Percentiles rank a stretch among this genome's conserved stretches.
These are phyloP conservation scores for Dactylellina haptotyla DNA, from an alignment of 2,329 filamentous ascomycete species.

Conservation along the genomic window DNA sequence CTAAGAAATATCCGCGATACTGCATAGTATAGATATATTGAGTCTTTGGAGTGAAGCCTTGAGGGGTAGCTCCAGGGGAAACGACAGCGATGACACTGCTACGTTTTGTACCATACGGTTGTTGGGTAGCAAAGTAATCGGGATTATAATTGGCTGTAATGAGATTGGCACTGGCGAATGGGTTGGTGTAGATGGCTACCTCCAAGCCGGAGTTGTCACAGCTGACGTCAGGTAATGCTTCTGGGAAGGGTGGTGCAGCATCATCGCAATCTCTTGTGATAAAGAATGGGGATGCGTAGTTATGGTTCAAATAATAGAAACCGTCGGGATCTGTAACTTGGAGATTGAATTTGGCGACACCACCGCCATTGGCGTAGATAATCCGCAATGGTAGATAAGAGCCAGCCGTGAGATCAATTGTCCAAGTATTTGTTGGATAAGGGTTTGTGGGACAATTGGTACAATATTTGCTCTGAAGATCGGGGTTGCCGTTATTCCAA, in stretches of 20 bases:
- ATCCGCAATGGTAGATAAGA: constrained; percentile 1
- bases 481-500: background rate
- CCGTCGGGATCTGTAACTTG: background rate
- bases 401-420: background rate
- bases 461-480: background rate
- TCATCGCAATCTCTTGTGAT: constrained; percentile 1
- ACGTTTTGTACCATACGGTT: background rate
- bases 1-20: constrained; percentile 38
- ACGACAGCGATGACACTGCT: background rate
- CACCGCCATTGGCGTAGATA: constrained; percentile 1
- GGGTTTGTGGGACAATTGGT: background rate
- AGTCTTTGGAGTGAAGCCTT: constrained; percentile 10
- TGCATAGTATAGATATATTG: constrained; percentile 1
- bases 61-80: constrained; percentile 9
- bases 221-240: background rate
- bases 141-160: background rate
- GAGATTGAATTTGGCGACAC: constrained; percentile 9
- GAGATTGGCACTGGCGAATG: background rate
- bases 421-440: background rate
- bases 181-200: background rate
- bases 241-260: background rate
- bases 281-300: background rate
- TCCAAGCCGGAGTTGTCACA: constrained; percentile 2
- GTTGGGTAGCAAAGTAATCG: background rate
- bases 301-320: constrained; percentile 2